Evolutionary conservation across 495 filamentous ascomycete genomes (phyloP), one percentile per base, ranked within the genome.

Genomic region (Xylaria palmicola): DNA sequence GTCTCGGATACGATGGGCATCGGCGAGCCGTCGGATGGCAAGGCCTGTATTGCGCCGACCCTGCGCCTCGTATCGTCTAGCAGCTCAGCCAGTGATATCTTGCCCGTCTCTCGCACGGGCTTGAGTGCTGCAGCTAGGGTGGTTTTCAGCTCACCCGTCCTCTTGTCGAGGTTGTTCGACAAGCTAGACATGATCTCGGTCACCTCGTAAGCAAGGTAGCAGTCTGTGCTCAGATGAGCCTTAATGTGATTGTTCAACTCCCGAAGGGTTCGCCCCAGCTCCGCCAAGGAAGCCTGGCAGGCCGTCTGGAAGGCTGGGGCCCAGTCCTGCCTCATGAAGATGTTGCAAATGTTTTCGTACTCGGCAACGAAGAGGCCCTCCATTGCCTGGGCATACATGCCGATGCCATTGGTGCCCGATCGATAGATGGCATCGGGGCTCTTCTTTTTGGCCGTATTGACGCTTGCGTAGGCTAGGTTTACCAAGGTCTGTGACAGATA

Each of bases 141-240:
- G 36, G 83, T 82, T 71, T 96, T 96, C 39, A 96, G 84, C 70
- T 96, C 93, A 2, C 90, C 91, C 5, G 91, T 94, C 66, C 88
- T 86, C 2, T 79, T 75, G 54, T 95, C 95, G 6, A 99, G 80
- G 47, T 88, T 86, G 62, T 88, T 86, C 12, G 90, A 92, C 60
- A 95, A 82, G 34, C 81, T 81, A 3, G 90, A 90, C 41, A 99
- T 89, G 60, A 96, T 90, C 65, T 96, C 93, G 44, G 96, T 89
- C 55, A 98, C 92, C 69, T 99, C 94, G 70, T 95, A 99, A 4
- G 92, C 92, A 24, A 99, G 83, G 71, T 90, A 99, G 76, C 95
- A 97, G 74, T 99, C 94, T 1, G 92, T 98, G 66, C 85, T 86
- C 40, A 97, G 78, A 68, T 97, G 92, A 30, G 83, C 72, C 69